Evolutionary conservation across 768 basidiomycete species (phyloP).

Genomic region (Suillus variegatus): DNA sequence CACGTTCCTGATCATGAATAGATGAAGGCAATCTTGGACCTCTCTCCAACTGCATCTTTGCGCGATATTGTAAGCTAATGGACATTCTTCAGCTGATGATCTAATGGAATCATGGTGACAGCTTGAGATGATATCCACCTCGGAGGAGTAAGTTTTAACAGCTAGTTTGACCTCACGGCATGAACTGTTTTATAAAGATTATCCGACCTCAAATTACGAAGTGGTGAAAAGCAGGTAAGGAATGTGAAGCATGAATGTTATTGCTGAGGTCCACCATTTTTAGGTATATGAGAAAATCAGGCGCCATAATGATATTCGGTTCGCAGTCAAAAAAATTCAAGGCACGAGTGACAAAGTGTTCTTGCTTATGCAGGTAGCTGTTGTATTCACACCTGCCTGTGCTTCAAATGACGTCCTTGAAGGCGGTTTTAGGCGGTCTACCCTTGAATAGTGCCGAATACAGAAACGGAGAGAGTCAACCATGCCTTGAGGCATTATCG

Average conservation of each 20-base stretch:
- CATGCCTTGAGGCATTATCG: constrained; percentile 63
- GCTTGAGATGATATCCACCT: constrained; percentile 64
- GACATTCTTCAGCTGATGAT: constrained; percentile 1
- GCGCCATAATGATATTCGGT: constrained; percentile 78
- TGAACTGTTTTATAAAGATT: constrained; percentile 45
- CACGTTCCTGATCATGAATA: constrained; percentile 27
- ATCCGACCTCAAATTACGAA: constrained; percentile 65
- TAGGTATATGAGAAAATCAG: constrained; percentile 68
- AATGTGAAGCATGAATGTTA: background rate
- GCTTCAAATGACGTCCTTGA: constrained; percentile 13
- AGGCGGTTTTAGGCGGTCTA: constrained; percentile 76
- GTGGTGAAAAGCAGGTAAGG: constrained; percentile 71
- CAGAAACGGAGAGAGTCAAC: constrained; percentile 70
- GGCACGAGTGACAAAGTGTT: constrained; percentile 78
- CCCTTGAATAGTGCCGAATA: constrained; percentile 70
- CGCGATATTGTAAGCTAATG: constrained; percentile 63
- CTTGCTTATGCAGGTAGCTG: constrained; percentile 71
- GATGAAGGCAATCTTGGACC: constrained; percentile 68
- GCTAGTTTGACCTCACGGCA: background rate
- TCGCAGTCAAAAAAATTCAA: constrained; percentile 67
- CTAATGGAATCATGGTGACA: constrained; percentile 24
- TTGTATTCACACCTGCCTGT: background rate
- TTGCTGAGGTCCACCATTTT: background rate
- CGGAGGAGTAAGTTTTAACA: constrained; percentile 59
- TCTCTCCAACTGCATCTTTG: constrained; percentile 55